Evolutionary conservation across 2,329 filamentous ascomycete genomes (phyloP).

Genomic region (Atkinsonella texensis): DNA sequence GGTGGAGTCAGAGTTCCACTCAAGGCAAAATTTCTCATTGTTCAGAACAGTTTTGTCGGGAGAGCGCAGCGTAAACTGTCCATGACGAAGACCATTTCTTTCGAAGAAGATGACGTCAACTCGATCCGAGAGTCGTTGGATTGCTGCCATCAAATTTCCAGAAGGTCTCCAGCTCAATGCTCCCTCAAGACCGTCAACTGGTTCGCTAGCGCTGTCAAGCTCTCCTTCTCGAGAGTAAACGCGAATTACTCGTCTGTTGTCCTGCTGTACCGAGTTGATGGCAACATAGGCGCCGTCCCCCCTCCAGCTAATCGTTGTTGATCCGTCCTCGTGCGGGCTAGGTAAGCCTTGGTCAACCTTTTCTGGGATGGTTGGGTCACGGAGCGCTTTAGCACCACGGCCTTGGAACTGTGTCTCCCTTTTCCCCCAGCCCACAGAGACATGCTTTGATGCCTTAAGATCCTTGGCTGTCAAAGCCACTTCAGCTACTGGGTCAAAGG

Average conservation of each 20-base stretch:
- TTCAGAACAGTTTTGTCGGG: constrained; percentile 43
- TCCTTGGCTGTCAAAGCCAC: constrained; percentile 62
- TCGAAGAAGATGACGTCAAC: constrained; percentile 91
- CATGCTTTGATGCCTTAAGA: constrained; percentile 79
- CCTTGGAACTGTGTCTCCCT: constrained; percentile 97
- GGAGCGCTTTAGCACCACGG: constrained; percentile 70
- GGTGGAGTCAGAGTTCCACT: constrained; percentile 88
- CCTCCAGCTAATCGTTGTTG: constrained; percentile 74
- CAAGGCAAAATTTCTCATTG: constrained; percentile 50
- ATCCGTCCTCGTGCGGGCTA: constrained; percentile 60
- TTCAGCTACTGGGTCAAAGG: constrained; percentile 75
- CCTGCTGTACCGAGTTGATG: constrained; percentile 64
- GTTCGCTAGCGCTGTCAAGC: constrained; percentile 88
- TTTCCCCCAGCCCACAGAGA: constrained; percentile 96
- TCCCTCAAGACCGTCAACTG: constrained; percentile 81
- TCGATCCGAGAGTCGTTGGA: constrained; percentile 58
- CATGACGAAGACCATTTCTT: constrained; percentile 92
- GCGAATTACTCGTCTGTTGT: constrained; percentile 64
- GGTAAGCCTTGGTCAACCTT: constrained; percentile 73
- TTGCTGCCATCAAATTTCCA: constrained; percentile 80
- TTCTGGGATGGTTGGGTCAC: constrained; percentile 91
- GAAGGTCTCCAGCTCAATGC: constrained; percentile 82
- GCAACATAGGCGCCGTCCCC: constrained; percentile 89
- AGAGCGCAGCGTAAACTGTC: constrained; percentile 72
- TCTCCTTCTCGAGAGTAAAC: constrained; percentile 85